Conservation (phyloP, 257 asterid genomes). For the Solanum pimpinellifolium region DNA sequence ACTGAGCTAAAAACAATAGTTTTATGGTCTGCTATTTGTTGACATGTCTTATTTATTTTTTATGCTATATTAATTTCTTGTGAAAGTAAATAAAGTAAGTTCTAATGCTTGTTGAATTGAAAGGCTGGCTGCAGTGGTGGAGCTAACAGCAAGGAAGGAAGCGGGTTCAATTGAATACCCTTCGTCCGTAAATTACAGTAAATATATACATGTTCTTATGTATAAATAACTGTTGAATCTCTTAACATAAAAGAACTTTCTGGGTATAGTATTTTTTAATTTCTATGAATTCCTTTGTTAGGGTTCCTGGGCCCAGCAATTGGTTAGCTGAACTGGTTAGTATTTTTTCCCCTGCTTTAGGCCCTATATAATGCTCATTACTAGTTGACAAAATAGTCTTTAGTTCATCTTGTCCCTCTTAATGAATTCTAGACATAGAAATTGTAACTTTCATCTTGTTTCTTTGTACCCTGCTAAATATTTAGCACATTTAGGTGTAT, state of each 20-base stretch:
- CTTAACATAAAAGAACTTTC: not conserved
- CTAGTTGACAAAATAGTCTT: not conserved
- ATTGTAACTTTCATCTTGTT: not conserved
- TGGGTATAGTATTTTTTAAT: not conserved
- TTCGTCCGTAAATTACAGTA: not conserved
- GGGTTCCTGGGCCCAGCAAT: not conserved
- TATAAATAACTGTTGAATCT: not conserved
- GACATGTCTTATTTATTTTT: not conserved
- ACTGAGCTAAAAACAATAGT: not conserved
- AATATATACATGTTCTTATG: not conserved
- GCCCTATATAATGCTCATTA: not conserved
- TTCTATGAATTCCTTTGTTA: not conserved
- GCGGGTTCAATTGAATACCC: not conserved
- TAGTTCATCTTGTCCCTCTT: not conserved
- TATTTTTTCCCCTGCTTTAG: not conserved
- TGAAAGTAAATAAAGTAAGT: not conserved
- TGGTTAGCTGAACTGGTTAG: not conserved
- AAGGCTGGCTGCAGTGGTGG: not conserved
- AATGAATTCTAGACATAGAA: not conserved
- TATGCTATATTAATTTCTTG: not conserved
- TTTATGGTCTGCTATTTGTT: not conserved
- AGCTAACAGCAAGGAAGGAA: not conserved
- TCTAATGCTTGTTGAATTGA: not conserved
- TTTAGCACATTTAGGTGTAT: not conserved
- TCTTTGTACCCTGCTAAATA: not conserved